Percentiles rank a stretch among this genome's conserved stretches.
Conservation (phyloP, 2,329 filamentous ascomycete genomes). For the Penicillium capsulatum region DNA sequence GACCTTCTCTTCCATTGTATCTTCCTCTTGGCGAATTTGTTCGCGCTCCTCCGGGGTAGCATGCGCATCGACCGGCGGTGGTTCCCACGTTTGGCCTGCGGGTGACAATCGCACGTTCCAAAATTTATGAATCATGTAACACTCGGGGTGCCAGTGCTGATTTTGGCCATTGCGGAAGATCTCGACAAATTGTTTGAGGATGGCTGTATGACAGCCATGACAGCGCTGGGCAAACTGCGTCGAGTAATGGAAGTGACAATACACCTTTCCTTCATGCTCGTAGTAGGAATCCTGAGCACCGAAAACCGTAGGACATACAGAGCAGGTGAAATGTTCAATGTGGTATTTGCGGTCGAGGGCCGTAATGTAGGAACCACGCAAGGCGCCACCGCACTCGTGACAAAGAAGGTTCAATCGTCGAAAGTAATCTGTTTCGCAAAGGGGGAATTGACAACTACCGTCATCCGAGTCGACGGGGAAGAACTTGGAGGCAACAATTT, state of each 20-base stretch:
- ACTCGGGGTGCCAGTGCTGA: conserved; percentile 98
- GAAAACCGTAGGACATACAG: conserved; percentile 94
- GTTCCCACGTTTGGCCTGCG: conserved; percentile 51
- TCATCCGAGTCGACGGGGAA: conserved; percentile 93
- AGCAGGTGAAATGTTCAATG: conserved; percentile 98
- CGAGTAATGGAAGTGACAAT: conserved; percentile 98
- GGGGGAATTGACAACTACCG: conserved; percentile 76
- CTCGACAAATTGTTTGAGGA: conserved; percentile 97
- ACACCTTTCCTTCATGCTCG: conserved; percentile 92
- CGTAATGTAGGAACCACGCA: conserved; percentile 96
- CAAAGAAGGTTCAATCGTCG: conserved; percentile 85
- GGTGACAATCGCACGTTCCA: conserved; percentile 90
- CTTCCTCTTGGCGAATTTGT: conserved; percentile 76
- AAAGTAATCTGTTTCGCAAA: conserved; percentile 98
- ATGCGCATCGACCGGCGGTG: conserved; percentile 47
- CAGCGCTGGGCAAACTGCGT: conserved; percentile 95
- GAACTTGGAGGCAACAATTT: conserved; percentile 98
- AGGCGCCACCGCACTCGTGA: conserved; percentile 83
- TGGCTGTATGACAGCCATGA: conserved; percentile 94
- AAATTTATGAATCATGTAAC: conserved; percentile 99
- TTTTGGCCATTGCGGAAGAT: conserved; percentile 97
- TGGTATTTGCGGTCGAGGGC: conserved; percentile 97
- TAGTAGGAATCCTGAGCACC: conserved; percentile 98
- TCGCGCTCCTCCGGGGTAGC: conserved; percentile 67
- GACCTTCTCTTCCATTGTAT: conserved; percentile 95